phyloP scores from a whole-genome alignment of 1,284 basidiomycete genomes.

The Moniliella sp. region DNA sequence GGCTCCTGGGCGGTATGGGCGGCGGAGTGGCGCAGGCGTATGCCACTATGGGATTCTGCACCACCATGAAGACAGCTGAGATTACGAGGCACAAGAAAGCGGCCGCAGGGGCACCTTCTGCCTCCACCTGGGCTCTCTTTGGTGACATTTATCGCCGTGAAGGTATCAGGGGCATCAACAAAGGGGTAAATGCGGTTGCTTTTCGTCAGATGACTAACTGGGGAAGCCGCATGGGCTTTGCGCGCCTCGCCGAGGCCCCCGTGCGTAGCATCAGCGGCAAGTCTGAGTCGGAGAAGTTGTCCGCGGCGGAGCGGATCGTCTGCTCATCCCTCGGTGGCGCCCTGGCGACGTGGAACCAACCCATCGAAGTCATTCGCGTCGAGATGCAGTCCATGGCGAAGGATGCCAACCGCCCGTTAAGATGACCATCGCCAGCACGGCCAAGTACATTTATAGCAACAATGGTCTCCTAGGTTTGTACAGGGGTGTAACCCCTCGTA shows the following conservation, averaged over 20 bases:
- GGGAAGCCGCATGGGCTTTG: constrained; percentile 95
- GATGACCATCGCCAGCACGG: constrained; percentile 70
- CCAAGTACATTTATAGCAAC: constrained; percentile 77
- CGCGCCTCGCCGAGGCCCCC: constrained; percentile 63
- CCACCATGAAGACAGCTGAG: constrained; percentile 45
- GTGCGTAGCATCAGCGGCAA: constrained; percentile 59
- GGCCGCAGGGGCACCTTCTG: constrained; percentile 65
- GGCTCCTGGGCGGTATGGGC: constrained; percentile 93
- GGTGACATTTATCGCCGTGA: constrained; percentile 78
- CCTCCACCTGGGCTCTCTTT: constrained; percentile 74
- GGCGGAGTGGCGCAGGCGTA: constrained; percentile 96
- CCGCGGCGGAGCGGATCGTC: constrained; percentile 63
- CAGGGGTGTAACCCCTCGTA: constrained; percentile 85
- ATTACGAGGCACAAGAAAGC: constrained; percentile 90
- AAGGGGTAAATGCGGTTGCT: constrained; percentile 92
- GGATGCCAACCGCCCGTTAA: constrained; percentile 53
- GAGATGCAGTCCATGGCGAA: constrained; percentile 99
- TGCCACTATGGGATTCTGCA: constrained; percentile 97
- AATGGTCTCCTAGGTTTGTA: constrained; percentile 92
- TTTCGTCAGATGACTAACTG: constrained; percentile 94
- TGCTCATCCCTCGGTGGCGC: constrained; percentile 53
- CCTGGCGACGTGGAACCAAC: background rate
- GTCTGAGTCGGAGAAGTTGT: constrained; percentile 50
- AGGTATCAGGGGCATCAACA: constrained; percentile 89
- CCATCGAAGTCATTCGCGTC: no score